These are phyloP conservation scores for Microdochium nivale DNA, from an alignment of 2,329 filamentous ascomycete species.

Conservation along the genomic window DNA sequence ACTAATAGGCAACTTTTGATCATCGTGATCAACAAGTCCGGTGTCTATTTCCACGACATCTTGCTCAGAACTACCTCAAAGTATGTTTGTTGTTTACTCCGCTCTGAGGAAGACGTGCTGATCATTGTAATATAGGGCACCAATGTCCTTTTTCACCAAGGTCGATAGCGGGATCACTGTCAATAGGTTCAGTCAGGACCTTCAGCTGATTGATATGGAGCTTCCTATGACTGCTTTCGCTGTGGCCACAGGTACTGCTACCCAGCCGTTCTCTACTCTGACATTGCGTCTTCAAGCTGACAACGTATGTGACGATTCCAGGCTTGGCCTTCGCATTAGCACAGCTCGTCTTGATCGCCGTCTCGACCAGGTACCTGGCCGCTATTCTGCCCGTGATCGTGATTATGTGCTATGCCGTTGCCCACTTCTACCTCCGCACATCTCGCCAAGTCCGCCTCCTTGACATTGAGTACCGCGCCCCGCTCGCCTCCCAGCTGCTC, in stretches of 20 bases:
- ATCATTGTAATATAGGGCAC: background rate
- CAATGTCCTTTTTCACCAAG: background rate
- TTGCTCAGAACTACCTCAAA: background rate
- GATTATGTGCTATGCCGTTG: slow-evolving; percentile 32
- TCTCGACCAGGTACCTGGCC: slow-evolving; percentile 33
- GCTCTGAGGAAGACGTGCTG: background rate
- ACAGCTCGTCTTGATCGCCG: slow-evolving; percentile 33
- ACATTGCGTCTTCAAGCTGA: background rate
- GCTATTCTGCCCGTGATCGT: slow-evolving; percentile 32
- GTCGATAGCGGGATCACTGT: background rate
- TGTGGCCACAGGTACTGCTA: background rate
- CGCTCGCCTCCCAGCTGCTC: slow-evolving; percentile 40
- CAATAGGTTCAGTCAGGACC: background rate
- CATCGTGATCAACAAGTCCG: background rate
- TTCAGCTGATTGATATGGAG: slow-evolving; percentile 14
- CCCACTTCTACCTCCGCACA: slow-evolving; percentile 44
- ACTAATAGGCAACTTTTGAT: background rate
- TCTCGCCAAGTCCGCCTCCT: slow-evolving; percentile 45
- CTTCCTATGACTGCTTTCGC: slow-evolving; percentile 2
- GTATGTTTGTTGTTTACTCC: background rate
- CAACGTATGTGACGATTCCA: slow-evolving; percentile 24
- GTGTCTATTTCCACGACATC: background rate
- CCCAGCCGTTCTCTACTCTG: background rate
- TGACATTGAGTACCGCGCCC: slow-evolving; percentile 41
- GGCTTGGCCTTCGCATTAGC: slow-evolving; percentile 16